These are phyloP conservation scores for Ajuga reptans DNA, from an alignment of 305 asterid species.

Conservation along the genomic window DNA sequence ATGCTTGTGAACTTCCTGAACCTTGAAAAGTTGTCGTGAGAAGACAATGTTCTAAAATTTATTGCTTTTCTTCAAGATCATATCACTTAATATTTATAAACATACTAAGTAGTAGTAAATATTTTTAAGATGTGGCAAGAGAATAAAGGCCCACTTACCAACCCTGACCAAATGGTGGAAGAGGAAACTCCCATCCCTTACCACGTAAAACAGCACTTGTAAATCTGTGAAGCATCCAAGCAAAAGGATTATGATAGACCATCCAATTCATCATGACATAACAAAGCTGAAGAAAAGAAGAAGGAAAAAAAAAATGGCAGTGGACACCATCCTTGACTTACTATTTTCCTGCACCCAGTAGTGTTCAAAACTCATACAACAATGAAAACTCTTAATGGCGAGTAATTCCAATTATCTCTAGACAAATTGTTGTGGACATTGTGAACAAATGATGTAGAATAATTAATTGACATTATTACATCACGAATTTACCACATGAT, in stretches of 20 bases:
- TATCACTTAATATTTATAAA: neutral
- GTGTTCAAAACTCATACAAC: constrained; percentile 2
- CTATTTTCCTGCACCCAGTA: neutral
- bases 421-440: neutral
- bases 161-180: constrained; percentile 92
- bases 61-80: neutral
- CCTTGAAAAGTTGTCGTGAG: neutral
- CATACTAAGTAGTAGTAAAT: neutral
- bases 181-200: constrained; percentile 73
- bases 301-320: neutral
- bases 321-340: no score
- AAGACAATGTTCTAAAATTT: neutral
- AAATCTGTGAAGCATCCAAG: constrained; percentile 42
- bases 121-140: neutral
- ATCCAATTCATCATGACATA: constrained; percentile 7
- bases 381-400: neutral
- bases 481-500: neutral
- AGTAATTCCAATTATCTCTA: neutral
- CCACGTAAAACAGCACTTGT: constrained; percentile 80
- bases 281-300: neutral
- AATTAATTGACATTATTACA: neutral
- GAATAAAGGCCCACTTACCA: constrained; percentile 41
- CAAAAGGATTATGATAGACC: neutral
- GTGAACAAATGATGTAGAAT: neutral
- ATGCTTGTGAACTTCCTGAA: neutral